Conservation (phyloP, 306 rosid species). For the Alnus rubra region DNA sequence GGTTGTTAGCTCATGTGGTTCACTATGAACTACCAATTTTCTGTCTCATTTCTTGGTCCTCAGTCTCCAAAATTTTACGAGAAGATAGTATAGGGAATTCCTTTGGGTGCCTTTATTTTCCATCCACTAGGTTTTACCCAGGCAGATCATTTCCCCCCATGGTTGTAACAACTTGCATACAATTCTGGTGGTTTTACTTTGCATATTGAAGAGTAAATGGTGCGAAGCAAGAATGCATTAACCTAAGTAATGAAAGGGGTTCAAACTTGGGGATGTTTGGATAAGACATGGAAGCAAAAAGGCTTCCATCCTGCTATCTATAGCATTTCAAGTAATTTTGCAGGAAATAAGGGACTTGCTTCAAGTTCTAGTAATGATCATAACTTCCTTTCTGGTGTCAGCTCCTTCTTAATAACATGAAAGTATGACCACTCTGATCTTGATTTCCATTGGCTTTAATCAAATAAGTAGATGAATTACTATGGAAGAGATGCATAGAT, state of each 20-base stretch:
- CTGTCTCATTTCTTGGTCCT: background rate
- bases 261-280: background rate
- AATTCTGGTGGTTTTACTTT: background rate
- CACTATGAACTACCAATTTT: background rate
- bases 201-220: background rate
- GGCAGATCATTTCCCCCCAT: background rate
- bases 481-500: background rate
- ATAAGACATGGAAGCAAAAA: background rate
- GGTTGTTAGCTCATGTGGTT: background rate
- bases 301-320: background rate
- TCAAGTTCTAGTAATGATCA: conserved; percentile 5
- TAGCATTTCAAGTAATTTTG: background rate
- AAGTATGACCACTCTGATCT: too few relatives aligned
- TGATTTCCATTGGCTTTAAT: background rate
- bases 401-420: background rate
- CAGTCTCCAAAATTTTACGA: background rate
- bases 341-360: background rate
- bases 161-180: background rate
- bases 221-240: background rate
- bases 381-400: conserved; percentile 3
- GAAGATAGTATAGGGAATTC: background rate
- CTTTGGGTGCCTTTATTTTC: background rate
- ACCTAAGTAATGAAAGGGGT: background rate
- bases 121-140: background rate
- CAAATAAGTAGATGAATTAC: background rate